Evolutionary conservation across 805 yeast genomes (phyloP).

Genomic region (Henningerozyma blattae): DNA sequence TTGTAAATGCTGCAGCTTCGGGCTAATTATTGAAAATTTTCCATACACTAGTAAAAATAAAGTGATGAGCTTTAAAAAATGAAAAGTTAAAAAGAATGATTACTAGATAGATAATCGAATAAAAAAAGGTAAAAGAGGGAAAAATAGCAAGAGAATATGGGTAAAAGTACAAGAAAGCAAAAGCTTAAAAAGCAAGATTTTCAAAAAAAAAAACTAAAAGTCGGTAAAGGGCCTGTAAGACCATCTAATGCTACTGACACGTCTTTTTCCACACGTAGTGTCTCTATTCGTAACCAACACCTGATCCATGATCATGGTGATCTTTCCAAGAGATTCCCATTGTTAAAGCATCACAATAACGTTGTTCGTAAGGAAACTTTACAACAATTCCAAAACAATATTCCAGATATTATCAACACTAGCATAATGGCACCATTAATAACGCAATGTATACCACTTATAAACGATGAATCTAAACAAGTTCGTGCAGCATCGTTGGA

Average conservation of each 20-base stretch:
- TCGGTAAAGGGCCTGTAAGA: constrained; percentile 69
- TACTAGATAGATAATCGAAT: no score
- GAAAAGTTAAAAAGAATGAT: no score
- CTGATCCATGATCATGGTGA: constrained; percentile 30
- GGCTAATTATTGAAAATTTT: no score
- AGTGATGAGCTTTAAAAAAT: no score
- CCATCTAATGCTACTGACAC: constrained; percentile 76
- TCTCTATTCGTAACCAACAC: constrained; percentile 22
- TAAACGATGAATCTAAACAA: constrained; percentile 45
- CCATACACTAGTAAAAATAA: no score
- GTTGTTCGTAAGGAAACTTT: constrained; percentile 64
- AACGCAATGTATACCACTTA: constrained; percentile 20
- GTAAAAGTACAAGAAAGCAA: constrained; percentile 24
- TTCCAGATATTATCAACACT: constrained; percentile 32
- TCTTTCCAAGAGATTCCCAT: constrained; percentile 47
- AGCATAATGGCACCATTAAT: constrained; percentile 21
- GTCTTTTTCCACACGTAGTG: constrained; percentile 58
- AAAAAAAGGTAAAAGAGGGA: no score
- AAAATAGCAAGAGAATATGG: no score
- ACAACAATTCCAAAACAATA: constrained; percentile 35
- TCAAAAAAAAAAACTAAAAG: constrained; percentile 61
- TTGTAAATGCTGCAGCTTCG: no score
- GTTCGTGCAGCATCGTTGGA: constrained; percentile 50
- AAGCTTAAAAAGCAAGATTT: constrained; percentile 34
- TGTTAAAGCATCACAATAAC: constrained; percentile 63